Percentiles rank a stretch among this genome's conserved stretches.
Evolutionary conservation across 208 protist species (phyloP).

Genomic region (Acanthamoeba sp.): DNA sequence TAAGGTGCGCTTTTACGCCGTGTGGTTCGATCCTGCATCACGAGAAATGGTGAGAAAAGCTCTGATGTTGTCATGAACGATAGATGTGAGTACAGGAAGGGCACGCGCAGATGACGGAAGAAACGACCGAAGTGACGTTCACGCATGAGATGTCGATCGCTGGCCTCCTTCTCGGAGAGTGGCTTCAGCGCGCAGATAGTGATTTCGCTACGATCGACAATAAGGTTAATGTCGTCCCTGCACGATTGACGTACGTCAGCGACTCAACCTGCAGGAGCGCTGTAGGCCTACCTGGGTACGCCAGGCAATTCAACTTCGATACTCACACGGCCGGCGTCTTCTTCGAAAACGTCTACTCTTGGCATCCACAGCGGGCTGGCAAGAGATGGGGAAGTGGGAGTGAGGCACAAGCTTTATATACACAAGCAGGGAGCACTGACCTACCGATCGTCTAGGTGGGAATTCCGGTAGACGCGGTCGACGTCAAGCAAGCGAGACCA

Average conservation of each 20-base stretch:
- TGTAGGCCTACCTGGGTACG: neutral
- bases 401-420: neutral
- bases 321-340: neutral
- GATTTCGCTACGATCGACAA: neutral
- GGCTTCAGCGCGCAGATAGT: slow-evolving; percentile 34
- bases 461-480: neutral
- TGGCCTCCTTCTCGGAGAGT: neutral
- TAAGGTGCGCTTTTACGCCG: neutral
- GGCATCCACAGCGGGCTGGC: neutral
- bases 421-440: neutral
- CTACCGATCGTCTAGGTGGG: neutral
- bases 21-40: neutral
- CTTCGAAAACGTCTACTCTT: slow-evolving; percentile 9
- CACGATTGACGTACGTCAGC: neutral
- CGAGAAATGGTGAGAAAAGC: neutral
- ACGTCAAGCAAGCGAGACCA: slow-evolving; percentile 19
- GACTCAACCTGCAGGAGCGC: neutral
- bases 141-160: neutral
- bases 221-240: slow-evolving; percentile 40
- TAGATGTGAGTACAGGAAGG: neutral
- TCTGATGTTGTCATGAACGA: too few species aligned
- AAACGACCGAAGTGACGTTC: slow-evolving; percentile 44
- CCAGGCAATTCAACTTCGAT: slow-evolving; percentile 30
- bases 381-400: neutral
- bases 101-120: neutral